phyloP scores from a whole-genome alignment of 768 basidiomycete species.

The Austroboletus festivus region DNA sequence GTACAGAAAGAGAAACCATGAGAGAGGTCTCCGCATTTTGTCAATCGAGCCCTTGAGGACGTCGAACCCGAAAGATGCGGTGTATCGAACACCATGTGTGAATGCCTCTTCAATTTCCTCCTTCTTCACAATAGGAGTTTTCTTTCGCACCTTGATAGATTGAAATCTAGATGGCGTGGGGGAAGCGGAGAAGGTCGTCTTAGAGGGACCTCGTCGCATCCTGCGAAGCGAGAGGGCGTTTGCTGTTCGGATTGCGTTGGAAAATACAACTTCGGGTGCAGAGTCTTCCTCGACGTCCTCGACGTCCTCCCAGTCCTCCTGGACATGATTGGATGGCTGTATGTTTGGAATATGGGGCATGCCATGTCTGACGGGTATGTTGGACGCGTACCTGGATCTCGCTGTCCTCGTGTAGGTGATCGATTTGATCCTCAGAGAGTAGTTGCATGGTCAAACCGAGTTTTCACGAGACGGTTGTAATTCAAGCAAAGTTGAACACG shows the following conservation, averaged over 20 bases:
- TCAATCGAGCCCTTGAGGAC: constrained; percentile 45
- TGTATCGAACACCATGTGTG: constrained; percentile 24
- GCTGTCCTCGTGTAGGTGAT: not conserved
- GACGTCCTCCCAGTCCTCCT: constrained; percentile 37
- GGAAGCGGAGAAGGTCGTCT: constrained; percentile 20
- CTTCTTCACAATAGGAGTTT: constrained; percentile 26
- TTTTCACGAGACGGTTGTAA: not conserved
- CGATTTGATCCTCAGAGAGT: not conserved
- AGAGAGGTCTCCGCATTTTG: constrained; percentile 55
- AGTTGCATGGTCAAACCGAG: constrained; percentile 13
- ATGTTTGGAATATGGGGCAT: not conserved
- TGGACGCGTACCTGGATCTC: constrained; percentile 8
- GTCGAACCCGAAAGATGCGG: constrained; percentile 43
- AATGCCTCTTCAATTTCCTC: constrained; percentile 23
- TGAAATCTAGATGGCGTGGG: constrained; percentile 19
- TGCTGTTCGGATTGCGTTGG: constrained; percentile 7
- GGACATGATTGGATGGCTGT: constrained; percentile 3
- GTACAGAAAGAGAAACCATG: constrained; percentile 49
- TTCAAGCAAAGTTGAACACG: not conserved
- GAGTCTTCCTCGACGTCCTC: constrained; percentile 17
- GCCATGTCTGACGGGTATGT: not conserved
- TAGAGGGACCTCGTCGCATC: constrained; percentile 27
- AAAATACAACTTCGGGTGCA: constrained; percentile 3
- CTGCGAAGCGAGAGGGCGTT: constrained; percentile 23
- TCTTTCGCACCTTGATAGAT: constrained; percentile 25